phyloP scores from a whole-genome alignment of 305 asterid species.

The Lippia alba region DNA sequence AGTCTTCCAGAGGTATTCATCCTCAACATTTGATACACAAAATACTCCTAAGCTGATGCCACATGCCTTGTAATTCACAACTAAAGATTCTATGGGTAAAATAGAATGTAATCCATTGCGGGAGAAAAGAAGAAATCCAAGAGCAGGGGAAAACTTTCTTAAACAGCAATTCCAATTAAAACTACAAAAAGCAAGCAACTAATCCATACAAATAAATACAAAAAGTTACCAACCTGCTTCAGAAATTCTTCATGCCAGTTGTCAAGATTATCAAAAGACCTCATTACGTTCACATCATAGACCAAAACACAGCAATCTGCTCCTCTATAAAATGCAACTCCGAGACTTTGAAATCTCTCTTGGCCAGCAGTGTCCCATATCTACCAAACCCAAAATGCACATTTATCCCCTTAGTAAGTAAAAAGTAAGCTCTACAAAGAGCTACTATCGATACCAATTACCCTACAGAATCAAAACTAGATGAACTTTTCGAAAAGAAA shows the following conservation, averaged over 20 bases:
- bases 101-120: not conserved
- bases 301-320: constrained; percentile 87
- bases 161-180: not conserved
- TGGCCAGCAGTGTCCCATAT: constrained; percentile 52
- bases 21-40: not conserved
- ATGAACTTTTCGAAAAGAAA: not conserved
- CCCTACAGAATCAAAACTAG: not conserved
- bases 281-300: constrained; percentile 89
- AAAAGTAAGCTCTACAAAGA: not conserved
- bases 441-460: not conserved
- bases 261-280: constrained; percentile 92
- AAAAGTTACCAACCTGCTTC: constrained; percentile 72
- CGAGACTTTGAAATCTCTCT: not conserved
- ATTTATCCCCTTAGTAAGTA: constrained; percentile 15
- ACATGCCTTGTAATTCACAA: not conserved
- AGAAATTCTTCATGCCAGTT: constrained; percentile 99
- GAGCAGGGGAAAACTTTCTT: constrained; percentile 8
- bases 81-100: constrained; percentile 7
- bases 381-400: constrained; percentile 39
- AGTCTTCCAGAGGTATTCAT: constrained; percentile 2
- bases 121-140: not conserved
- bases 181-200: constrained; percentile 9
- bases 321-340: not conserved
- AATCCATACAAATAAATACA: constrained; percentile 1
- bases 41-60: constrained; percentile 3